These are phyloP conservation scores for Rubroshorea leprosula DNA, from an alignment of 345 rosid species.

Conservation along the genomic window DNA sequence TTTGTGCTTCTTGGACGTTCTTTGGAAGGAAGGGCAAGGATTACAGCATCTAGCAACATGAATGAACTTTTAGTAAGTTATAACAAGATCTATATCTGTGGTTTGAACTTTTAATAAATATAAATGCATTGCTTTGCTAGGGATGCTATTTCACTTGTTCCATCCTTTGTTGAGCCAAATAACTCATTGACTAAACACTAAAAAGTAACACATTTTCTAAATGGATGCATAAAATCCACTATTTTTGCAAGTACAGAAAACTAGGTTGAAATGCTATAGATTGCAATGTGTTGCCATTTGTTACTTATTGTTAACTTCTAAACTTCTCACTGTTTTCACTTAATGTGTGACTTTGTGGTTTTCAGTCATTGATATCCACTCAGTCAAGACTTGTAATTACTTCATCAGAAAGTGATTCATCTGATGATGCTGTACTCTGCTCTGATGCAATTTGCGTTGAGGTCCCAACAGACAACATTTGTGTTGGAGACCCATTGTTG, in stretches of 20 bases:
- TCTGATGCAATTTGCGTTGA: slow-evolving; percentile 76
- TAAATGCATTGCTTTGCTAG: too few relatives aligned
- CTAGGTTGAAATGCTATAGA: not conserved
- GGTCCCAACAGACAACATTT: slow-evolving; percentile 82
- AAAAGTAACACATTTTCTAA: too few relatives aligned
- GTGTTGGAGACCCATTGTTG: slow-evolving; percentile 78
- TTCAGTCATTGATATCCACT: slow-evolving; percentile 85
- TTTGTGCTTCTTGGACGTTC: slow-evolving; percentile 95
- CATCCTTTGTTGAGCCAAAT: not conserved
- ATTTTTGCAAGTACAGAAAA: not conserved
- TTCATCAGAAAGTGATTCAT: slow-evolving; percentile 54
- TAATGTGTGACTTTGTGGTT: slow-evolving; percentile 14
- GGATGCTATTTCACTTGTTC: slow-evolving; percentile 1
- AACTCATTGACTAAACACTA: not conserved
- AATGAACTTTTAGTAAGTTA: slow-evolving; percentile 83
- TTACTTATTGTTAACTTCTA: not conserved
- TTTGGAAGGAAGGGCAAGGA: slow-evolving; percentile 82
- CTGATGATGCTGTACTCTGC: slow-evolving; percentile 59
- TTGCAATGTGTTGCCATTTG: not conserved
- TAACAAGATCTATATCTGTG: slow-evolving; percentile 1
- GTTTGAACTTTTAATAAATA: too few relatives aligned
- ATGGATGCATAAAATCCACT: not conserved
- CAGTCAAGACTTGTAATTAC: slow-evolving; percentile 80
- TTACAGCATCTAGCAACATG: slow-evolving; percentile 86
- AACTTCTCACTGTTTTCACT: slow-evolving; percentile 3